Percentiles rank a stretch among this genome's conserved stretches.
These are phyloP conservation scores for Dioszegia hungarica DNA, from an alignment of 768 basidiomycete species.

Conservation along the genomic window DNA sequence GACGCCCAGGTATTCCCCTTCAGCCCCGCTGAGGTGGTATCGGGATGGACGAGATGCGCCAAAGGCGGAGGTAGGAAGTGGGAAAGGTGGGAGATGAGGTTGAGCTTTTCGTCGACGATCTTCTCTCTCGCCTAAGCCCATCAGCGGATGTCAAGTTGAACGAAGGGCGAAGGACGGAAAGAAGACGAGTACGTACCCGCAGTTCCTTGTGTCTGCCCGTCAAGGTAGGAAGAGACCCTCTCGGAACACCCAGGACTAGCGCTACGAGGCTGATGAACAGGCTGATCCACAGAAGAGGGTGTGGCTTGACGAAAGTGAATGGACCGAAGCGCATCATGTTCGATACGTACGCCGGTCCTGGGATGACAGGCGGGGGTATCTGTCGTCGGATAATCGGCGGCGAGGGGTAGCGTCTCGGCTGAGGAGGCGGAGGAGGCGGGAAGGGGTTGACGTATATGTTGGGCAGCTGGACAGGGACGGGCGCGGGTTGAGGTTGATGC, in stretches of 20 bases:
- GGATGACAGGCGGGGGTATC: too few relatives aligned
- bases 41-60: constrained; percentile 14
- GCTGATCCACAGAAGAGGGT: constrained; percentile 37
- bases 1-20: not conserved
- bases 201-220: constrained; percentile 38
- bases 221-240: constrained; percentile 35
- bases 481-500: constrained; percentile 8
- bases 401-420: not conserved
- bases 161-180: not conserved
- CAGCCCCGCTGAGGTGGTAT: constrained; percentile 2
- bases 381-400: not conserved
- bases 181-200: constrained; percentile 20
- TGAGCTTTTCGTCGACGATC: constrained; percentile 22
- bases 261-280: constrained; percentile 28
- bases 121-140: constrained; percentile 23
- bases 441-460: constrained; percentile 32
- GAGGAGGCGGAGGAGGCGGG: constrained; percentile 10
- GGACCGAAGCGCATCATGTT: constrained; percentile 12
- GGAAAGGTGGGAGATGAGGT: constrained; percentile 30
- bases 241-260: constrained; percentile 35
- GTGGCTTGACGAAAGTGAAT: constrained; percentile 19
- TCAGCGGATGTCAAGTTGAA: not conserved
- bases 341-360: too few relatives aligned
- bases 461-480: constrained; percentile 31
- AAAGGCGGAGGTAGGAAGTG: constrained; percentile 39